These are phyloP conservation scores for Bassia scoparia DNA, from an alignment of 148 eudicot genomes.

Conservation along the genomic window DNA sequence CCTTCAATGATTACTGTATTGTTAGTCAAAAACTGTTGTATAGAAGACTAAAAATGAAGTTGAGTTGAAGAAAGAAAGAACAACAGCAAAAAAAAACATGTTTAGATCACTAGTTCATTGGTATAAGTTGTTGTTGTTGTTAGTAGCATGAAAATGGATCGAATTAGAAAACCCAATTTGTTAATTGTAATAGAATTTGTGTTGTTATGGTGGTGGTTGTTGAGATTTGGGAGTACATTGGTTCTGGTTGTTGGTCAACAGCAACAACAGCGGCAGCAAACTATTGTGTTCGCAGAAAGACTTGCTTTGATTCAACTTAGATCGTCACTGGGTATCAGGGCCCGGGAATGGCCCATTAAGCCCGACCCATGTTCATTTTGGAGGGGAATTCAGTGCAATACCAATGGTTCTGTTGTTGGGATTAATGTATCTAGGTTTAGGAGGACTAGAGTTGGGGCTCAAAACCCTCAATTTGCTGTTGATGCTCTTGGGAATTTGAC, in stretches of 20 bases:
- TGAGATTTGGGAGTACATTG: conserved; percentile 44
- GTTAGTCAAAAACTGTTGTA: conserved; percentile 18
- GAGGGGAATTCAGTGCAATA: conserved; percentile 58
- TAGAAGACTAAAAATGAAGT: conserved; percentile 16
- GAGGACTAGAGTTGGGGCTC: conserved; percentile 64
- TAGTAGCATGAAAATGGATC: conserved; percentile 22
- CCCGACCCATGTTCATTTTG: conserved; percentile 67
- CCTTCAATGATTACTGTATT: conserved; percentile 17
- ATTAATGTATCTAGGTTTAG: conserved; percentile 82
- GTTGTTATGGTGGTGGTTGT: conserved; percentile 21
- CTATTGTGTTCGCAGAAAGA: conserved; percentile 30
- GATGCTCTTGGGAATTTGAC: conserved; percentile 70
- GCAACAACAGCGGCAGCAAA: conserved; percentile 18
- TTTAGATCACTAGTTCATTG: conserved; percentile 22
- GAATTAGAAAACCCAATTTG: conserved; percentile 16
- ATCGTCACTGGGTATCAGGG: conserved; percentile 72
- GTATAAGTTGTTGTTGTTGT: conserved; percentile 15
- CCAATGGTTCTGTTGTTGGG: conserved; percentile 63
- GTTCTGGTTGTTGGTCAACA: conserved; percentile 42
- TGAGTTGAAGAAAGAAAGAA: conserved; percentile 21
- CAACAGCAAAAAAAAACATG: conserved; percentile 20
- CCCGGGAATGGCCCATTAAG: conserved; percentile 79
- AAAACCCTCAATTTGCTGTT: conserved; percentile 78
- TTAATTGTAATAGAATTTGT: conserved; percentile 18
- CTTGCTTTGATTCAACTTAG: conserved; percentile 63